phyloP scores from a whole-genome alignment of 306 rosid species.

The Cicer cuneatum region DNA sequence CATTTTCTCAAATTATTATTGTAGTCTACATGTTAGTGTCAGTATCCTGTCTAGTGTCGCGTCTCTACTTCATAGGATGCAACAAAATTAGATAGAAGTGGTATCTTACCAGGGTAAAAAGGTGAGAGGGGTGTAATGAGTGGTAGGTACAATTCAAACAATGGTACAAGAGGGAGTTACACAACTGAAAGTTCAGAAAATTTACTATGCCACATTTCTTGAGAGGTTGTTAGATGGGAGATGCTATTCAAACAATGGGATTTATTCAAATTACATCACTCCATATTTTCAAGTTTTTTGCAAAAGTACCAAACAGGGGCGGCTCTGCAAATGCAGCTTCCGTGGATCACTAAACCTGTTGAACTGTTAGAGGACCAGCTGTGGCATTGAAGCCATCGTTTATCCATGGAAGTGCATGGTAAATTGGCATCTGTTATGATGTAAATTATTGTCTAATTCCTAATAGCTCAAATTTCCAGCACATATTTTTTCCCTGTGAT shows the following conservation, averaged over 20 bases:
- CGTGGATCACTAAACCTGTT: background rate
- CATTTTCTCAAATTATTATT: background rate
- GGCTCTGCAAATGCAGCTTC: background rate
- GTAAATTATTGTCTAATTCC: background rate
- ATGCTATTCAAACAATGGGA: background rate
- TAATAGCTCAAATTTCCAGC: background rate
- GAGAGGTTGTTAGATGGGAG: background rate
- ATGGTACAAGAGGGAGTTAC: background rate
- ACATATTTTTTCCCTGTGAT: background rate
- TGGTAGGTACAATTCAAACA: conserved; percentile 1
- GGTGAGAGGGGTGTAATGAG: background rate
- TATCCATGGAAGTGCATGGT: background rate
- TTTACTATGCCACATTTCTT: conserved; percentile 2
- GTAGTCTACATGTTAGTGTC: background rate
- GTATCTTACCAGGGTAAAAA: background rate
- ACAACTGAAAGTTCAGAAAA: background rate
- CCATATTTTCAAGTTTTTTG: background rate
- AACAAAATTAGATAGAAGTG: background rate
- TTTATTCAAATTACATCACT: background rate
- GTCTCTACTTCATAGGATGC: background rate
- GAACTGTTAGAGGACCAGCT: background rate
- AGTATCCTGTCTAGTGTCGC: background rate
- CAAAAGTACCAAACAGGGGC: background rate
- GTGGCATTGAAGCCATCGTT: background rate
- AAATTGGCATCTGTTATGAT: background rate